phyloP scores from a whole-genome alignment of 139 green algal genomes.

The Micromonas commoda region DNA sequence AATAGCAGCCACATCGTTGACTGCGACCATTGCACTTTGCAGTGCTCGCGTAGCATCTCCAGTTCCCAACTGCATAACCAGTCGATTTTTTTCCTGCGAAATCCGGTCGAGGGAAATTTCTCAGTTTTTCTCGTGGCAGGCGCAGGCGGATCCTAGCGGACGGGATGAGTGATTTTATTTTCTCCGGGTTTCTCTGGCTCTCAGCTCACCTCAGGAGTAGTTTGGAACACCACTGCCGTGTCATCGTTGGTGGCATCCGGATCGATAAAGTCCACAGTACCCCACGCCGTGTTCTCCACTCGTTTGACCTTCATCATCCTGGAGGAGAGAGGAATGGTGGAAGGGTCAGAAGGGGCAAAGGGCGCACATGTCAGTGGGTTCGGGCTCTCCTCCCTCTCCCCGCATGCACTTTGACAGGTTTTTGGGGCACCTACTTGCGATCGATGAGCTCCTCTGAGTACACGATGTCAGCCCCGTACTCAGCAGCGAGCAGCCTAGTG shows the following conservation, averaged over 20 bases:
- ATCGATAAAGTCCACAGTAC: slow-evolving; percentile 38
- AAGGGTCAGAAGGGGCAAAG: not conserved
- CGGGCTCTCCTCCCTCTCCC: not conserved
- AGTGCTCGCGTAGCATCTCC: slow-evolving; percentile 30
- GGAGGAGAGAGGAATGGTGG: not conserved
- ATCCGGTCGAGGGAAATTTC: no score
- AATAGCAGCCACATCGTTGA: slow-evolving; percentile 36
- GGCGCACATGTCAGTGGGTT: no score
- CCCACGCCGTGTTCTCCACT: slow-evolving; percentile 22
- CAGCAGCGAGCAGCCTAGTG: slow-evolving; percentile 33
- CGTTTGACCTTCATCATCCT: slow-evolving; percentile 9
- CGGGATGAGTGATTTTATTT: slow-evolving; percentile 14
- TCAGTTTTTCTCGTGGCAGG: no score
- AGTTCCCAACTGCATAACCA: slow-evolving; percentile 42
- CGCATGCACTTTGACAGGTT: not conserved
- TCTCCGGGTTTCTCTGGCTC: not conserved
- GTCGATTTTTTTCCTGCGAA: slow-evolving; percentile 19
- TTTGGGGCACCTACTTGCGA: slow-evolving; percentile 16
- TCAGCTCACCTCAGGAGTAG: slow-evolving; percentile 4
- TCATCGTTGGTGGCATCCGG: not conserved
- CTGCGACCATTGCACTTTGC: slow-evolving; percentile 32
- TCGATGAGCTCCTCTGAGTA: slow-evolving; percentile 44
- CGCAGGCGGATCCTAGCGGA: no score
- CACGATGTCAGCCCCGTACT: slow-evolving; percentile 42
- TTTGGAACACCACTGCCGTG: not conserved